Percentiles rank a stretch among this genome's conserved stretches.
These are phyloP conservation scores for Tricholoma terreum DNA, from an alignment of 768 basidiomycete species.

Conservation along the genomic window DNA sequence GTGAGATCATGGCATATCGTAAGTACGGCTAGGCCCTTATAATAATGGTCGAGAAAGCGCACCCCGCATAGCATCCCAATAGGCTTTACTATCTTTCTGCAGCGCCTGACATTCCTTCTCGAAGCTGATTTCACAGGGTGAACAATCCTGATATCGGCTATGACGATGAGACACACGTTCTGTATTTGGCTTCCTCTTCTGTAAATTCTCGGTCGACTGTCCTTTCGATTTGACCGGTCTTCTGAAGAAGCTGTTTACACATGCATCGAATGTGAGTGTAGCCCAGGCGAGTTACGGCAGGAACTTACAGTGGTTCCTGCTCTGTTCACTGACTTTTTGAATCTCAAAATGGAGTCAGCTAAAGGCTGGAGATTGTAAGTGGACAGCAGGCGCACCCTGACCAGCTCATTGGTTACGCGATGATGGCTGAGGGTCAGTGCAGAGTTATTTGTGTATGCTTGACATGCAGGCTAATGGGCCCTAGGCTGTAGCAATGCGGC, in stretches of 20 bases:
- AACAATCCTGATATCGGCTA: constrained; percentile 1
- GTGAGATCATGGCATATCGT: not conserved
- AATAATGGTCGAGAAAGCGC: constrained; percentile 19
- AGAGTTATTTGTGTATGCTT: too few species aligned
- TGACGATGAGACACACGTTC: constrained; percentile 57
- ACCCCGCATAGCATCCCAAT: constrained; percentile 94
- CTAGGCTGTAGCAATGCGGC: too few species aligned
- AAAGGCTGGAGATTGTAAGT: not conserved
- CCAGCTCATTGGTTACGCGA: constrained; percentile 25
- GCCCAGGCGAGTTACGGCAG: constrained; percentile 7
- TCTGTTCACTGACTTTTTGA: constrained; percentile 92
- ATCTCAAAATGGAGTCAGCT: constrained; percentile 40
- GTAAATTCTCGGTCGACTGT: constrained; percentile 93
- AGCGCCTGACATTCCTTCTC: constrained; percentile 94
- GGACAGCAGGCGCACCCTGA: constrained; percentile 19
- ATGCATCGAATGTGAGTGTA: constrained; percentile 12
- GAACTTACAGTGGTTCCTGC: constrained; percentile 81
- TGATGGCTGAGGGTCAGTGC: too few species aligned
- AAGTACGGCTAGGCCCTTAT: not conserved
- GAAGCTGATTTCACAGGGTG: constrained; percentile 51
- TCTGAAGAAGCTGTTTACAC: constrained; percentile 76
- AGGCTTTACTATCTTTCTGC: constrained; percentile 94
- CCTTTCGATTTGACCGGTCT: constrained; percentile 96
- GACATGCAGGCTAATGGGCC: too few species aligned
- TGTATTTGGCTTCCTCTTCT: constrained; percentile 89